Conservation (phyloP, 805 yeast species). For the Torulaspora quercuum region DNA sequence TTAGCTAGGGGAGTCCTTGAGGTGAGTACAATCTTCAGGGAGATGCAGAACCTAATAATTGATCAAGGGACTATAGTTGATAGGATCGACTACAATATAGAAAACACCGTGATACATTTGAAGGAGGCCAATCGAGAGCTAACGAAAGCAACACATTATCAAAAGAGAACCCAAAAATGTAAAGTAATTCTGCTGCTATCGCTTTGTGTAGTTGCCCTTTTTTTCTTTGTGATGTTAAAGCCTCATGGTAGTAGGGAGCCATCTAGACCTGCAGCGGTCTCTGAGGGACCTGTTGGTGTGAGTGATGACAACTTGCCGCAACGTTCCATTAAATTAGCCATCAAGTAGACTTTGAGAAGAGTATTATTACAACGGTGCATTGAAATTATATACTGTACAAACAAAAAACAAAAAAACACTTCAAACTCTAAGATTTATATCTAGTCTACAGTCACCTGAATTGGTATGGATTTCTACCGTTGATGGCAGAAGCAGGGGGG, state of each 20-base stretch:
- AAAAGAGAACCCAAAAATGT: constrained; percentile 86
- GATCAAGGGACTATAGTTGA: constrained; percentile 95
- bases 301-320: constrained; percentile 7
- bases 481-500: constrained; percentile 43
- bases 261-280: not conserved
- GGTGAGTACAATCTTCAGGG: constrained; percentile 87
- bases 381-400: too few species aligned
- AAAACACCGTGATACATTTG: constrained; percentile 72
- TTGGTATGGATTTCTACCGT: constrained; percentile 46
- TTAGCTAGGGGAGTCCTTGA: constrained; percentile 94
- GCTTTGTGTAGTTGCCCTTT: constrained; percentile 65
- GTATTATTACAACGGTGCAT: too few species aligned
- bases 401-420: too few species aligned
- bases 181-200: constrained; percentile 73
- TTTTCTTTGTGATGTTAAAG: constrained; percentile 66
- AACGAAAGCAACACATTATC: constrained; percentile 71
- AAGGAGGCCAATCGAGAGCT: constrained; percentile 76
- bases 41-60: constrained; percentile 84
- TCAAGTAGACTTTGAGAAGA: constrained; percentile 2
- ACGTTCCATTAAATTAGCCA: constrained; percentile 4
- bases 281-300: constrained; percentile 8
- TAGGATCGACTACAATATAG: constrained; percentile 87
- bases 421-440: too few species aligned
- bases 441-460: constrained; percentile 37
- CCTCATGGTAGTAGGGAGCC: constrained; percentile 40